Percentiles rank a stretch among this genome's conserved stretches.
These are phyloP conservation scores for Jackrogersella minutella DNA, from an alignment of 495 filamentous ascomycete genomes.

Conservation along the genomic window DNA sequence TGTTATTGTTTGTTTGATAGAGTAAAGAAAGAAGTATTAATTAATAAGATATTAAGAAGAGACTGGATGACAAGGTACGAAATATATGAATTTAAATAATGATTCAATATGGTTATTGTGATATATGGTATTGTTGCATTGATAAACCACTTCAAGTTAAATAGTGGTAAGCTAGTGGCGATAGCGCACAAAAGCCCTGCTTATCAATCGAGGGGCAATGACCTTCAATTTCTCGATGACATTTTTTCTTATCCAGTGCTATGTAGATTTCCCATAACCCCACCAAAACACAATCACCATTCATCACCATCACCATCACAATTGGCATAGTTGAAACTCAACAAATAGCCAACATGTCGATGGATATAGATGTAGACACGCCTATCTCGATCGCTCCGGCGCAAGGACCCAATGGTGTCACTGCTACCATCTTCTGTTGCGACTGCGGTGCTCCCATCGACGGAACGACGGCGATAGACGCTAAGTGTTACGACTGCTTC, in stretches of 20 bases:
- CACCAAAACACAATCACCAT: conserved; percentile 18
- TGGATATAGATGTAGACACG: conserved; percentile 43
- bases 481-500: conserved; percentile 92
- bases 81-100: background rate
- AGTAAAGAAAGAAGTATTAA: no score
- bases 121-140: background rate
- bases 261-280: conserved; percentile 20
- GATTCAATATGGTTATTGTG: background rate
- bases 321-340: background rate
- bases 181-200: conserved; percentile 22
- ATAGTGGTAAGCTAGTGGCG: conserved; percentile 19
- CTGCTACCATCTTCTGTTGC: conserved; percentile 78
- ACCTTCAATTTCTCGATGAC: conserved; percentile 1
- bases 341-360: conserved; percentile 41
- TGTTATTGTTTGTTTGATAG: no score
- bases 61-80: no score
- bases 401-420: conserved; percentile 9
- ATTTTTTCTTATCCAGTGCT: conserved; percentile 23
- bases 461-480: conserved; percentile 84
- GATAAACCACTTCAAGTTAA: background rate
- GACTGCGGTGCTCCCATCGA: conserved; percentile 95
- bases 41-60: no score
- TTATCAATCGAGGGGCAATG: conserved; percentile 44
- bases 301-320: background rate
- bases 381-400: conserved; percentile 44